Percentiles rank a stretch among this genome's conserved stretches.
Conservation (phyloP, 495 filamentous ascomycete species). For the Hamigera avellanea region DNA sequence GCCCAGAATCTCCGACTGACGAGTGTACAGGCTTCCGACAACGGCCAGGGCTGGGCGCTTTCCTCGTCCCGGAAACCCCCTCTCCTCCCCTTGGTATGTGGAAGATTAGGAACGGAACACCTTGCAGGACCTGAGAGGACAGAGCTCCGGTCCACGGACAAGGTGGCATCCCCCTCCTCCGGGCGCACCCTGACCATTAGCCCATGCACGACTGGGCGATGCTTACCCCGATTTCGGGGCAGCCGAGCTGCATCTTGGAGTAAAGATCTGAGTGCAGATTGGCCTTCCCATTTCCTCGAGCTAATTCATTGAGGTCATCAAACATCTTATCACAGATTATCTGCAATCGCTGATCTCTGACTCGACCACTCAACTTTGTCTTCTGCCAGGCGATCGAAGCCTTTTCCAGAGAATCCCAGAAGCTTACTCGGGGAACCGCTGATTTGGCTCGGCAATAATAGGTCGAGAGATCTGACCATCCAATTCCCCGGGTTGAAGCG, state of each 20-base stretch:
- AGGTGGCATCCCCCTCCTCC: no score
- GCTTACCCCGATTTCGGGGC: conserved; percentile 25
- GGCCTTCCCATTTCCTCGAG: conserved; percentile 12
- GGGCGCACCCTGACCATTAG: no score
- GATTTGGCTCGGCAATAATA: no score
- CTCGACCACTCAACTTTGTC: background rate
- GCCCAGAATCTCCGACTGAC: no score
- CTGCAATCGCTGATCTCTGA: conserved; percentile 6
- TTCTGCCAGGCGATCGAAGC: no score
- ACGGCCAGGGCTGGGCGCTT: conserved; percentile 18
- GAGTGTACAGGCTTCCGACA: conserved; percentile 16
- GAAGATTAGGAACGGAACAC: no score
- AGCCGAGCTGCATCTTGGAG: conserved; percentile 7
- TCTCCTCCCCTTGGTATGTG: conserved; percentile 3
- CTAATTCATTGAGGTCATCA: conserved; percentile 20
- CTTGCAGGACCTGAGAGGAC: no score
- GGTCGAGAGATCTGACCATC: no score
- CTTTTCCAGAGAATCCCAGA: background rate
- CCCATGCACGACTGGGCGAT: conserved; percentile 1
- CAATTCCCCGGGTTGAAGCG: no score
- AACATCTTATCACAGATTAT: conserved; percentile 13
- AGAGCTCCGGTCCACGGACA: no score
- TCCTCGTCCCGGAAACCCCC: no score
- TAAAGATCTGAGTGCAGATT: conserved; percentile 11
- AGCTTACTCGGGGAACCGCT: background rate